Percentiles rank a stretch among this genome's conserved stretches.
phyloP scores from a whole-genome alignment of 1,284 basidiomycete genomes.

The Grifola frondosa region DNA sequence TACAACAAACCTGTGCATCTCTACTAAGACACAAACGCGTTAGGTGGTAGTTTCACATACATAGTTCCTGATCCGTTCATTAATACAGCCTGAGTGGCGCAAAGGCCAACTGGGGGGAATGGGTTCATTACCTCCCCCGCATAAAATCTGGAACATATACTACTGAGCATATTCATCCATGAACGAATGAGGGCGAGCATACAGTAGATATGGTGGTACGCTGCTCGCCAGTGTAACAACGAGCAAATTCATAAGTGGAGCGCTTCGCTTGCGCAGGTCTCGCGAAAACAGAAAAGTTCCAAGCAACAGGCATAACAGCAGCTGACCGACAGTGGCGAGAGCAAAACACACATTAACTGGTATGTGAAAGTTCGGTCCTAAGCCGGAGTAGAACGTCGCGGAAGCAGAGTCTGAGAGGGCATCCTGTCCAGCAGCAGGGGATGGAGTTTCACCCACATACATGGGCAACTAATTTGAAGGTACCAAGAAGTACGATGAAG shows the following conservation, averaged over 20 bases:
- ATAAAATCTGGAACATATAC: constrained; percentile 14
- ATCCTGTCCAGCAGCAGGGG: too few relatives aligned
- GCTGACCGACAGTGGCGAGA: constrained; percentile 21
- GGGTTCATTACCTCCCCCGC: constrained; percentile 12
- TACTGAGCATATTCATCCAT: background rate
- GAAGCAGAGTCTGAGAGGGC: too few relatives aligned
- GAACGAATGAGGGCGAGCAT: background rate
- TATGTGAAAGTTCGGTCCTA: constrained; percentile 10
- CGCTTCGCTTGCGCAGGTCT: constrained; percentile 11
- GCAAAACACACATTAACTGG: constrained; percentile 20
- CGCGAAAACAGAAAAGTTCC: constrained; percentile 15
- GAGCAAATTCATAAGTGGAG: constrained; percentile 18
- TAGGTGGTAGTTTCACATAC: constrained; percentile 8
- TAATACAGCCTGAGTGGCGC: constrained; percentile 21
- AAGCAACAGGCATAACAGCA: constrained; percentile 17
- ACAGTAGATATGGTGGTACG: constrained; percentile 21
- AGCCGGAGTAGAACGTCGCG: constrained; percentile 9
- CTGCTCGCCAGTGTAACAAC: constrained; percentile 14
- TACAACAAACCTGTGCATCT: constrained; percentile 12
- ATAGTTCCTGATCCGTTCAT: constrained; percentile 20
- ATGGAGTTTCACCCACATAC: too few relatives aligned
- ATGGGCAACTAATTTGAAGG: too few relatives aligned
- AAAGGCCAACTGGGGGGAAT: constrained; percentile 14
- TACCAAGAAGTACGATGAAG: too few relatives aligned
- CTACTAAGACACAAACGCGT: background rate